These are phyloP conservation scores for Avicennia marina DNA, from an alignment of 257 asterid genomes.

Conservation along the genomic window DNA sequence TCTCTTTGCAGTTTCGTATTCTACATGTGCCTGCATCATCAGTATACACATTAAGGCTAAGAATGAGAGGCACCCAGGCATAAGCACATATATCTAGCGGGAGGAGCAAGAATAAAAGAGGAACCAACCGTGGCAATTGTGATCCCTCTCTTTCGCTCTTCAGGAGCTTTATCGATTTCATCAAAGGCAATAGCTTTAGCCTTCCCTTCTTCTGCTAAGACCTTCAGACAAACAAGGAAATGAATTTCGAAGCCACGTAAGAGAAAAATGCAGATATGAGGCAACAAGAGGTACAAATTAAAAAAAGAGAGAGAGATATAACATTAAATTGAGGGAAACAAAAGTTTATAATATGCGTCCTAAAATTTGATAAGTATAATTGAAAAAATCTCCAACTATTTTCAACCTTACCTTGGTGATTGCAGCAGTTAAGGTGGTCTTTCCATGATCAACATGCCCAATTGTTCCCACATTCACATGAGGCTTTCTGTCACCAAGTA, in stretches of 20 bases:
- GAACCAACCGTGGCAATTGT: conserved; percentile 79
- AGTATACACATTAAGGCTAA: conserved; percentile 15
- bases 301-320: too few species aligned
- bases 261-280: background rate
- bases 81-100: background rate
- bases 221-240: conserved; percentile 36
- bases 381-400: background rate
- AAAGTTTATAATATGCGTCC: too few species aligned
- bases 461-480: conserved; percentile 97
- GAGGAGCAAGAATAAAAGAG: background rate
- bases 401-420: conserved; percentile 64
- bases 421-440: conserved; percentile 94
- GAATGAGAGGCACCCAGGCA: background rate
- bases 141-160: conserved; percentile 95
- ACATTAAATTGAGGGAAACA: too few species aligned
- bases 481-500: conserved; percentile 60
- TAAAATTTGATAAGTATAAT: background rate
- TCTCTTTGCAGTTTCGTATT: conserved; percentile 84
- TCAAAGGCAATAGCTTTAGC: conserved; percentile 93
- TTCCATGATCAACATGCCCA: conserved; percentile 99
- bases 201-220: conserved; percentile 81
- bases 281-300: too few species aligned
- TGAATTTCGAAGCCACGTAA: background rate
- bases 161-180: conserved; percentile 98
- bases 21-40: conserved; percentile 85